A percentile compares a stretch with the other conserved stretches of the same genome.
Conservation (phyloP, 257 asterid species). For the Rubia yunnanensis region DNA sequence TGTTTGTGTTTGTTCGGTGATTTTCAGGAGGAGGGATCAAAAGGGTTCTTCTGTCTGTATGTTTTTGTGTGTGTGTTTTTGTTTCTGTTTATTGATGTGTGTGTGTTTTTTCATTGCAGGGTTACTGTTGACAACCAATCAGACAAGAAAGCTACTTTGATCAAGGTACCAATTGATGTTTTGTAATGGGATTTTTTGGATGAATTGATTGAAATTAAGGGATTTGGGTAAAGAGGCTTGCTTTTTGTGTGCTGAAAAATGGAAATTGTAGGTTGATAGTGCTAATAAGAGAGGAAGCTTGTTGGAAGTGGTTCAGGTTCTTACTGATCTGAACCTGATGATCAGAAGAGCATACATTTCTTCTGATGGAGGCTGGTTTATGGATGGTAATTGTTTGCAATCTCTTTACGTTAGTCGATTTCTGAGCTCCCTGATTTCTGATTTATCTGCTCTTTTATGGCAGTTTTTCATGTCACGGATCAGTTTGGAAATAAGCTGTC, state of each 20-base stretch:
- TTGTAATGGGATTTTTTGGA: background rate
- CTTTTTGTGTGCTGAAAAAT: background rate
- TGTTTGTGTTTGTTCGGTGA: background rate
- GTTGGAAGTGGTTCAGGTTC: conserved; percentile 83
- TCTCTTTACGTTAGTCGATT: background rate
- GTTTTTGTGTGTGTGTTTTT: background rate
- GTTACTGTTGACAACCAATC: conserved; percentile 44
- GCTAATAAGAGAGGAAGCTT: conserved; percentile 81
- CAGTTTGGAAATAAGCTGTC: conserved; percentile 63
- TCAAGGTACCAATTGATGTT: conserved; percentile 28
- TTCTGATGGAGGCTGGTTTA: conserved; percentile 95
- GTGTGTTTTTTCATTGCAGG: conserved; percentile 17
- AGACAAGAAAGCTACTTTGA: conserved; percentile 39
- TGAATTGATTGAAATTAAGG: background rate
- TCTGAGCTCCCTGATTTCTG: conserved; percentile 6
- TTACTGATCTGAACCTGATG: conserved; percentile 68
- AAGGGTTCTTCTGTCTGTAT: background rate
- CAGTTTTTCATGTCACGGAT: conserved; percentile 90
- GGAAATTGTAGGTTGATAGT: conserved; percentile 76
- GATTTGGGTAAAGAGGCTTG: background rate
- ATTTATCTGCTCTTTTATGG: conserved; percentile 7
- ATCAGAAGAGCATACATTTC: conserved; percentile 81
- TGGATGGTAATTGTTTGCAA: conserved; percentile 60
- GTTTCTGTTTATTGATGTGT: background rate
- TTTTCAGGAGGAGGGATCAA: background rate